A percentile compares a stretch with the other conserved stretches of the same genome.
Evolutionary conservation across 108 stramenopile genomes (phyloP).

Genomic region (Nitzschia sp.): DNA sequence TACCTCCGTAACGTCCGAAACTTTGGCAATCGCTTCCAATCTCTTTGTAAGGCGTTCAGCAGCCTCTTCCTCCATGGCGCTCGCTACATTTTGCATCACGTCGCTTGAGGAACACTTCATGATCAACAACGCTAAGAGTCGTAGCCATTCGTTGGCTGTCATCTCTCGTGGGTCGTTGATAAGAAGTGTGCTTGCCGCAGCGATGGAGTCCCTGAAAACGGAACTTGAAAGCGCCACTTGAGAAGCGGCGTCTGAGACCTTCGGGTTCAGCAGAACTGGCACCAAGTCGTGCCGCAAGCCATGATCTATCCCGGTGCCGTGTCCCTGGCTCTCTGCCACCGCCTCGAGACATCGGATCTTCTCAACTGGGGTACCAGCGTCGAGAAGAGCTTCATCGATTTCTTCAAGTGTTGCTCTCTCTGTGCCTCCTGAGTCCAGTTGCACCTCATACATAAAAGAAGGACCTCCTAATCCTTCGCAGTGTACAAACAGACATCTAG

Average conservation of each 20-base stretch:
- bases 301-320: conserved; percentile 63
- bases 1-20: conserved; percentile 33
- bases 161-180: conserved; percentile 62
- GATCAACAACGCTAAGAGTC: conserved; percentile 62
- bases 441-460: conserved; percentile 60
- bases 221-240: conserved; percentile 68
- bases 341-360: conserved; percentile 69
- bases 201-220: conserved; percentile 74
- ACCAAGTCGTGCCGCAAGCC: conserved; percentile 59
- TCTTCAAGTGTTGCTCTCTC: conserved; percentile 58
- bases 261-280: conserved; percentile 75
- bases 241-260: conserved; percentile 76
- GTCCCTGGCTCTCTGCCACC: conserved; percentile 78
- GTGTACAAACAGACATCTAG: conserved; percentile 31
- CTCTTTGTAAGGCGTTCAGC: conserved; percentile 44
- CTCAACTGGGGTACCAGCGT: conserved; percentile 48
- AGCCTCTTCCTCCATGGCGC: conserved; percentile 57
- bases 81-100: conserved; percentile 59
- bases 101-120: conserved; percentile 84
- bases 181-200: conserved; percentile 54
- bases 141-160: conserved; percentile 71
- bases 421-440: conserved; percentile 32
- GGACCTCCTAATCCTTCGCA: conserved; percentile 29
- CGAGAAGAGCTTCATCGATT: conserved; percentile 58
- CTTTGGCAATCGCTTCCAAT: conserved; percentile 25